Base-by-base conservation (phyloP, 129 eudicot species). In the Ambrosia artemisiifolia region DNA sequence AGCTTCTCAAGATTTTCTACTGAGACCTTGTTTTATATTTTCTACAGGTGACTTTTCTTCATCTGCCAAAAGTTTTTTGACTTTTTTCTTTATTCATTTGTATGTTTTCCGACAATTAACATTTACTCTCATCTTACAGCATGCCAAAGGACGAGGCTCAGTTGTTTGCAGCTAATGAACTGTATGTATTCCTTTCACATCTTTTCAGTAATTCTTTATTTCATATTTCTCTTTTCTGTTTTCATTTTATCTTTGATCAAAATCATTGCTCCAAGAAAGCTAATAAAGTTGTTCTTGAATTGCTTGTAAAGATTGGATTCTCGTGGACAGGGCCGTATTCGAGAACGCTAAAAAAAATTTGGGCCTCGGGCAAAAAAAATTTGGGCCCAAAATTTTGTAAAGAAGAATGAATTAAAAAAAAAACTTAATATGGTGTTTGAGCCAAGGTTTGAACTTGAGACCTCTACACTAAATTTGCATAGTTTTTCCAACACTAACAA, bases 101-200 rank as follows among this genome's bases (percentile, higher is more conserved):
- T 60, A 38, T 67, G 72, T 11, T 53, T 7, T 54, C 9, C 19
- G 32, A 73, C 56, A 2, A 60, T 75, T 43, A 36, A 14, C 46
- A 19, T 80, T 67, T 69, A 11, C 36, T 75, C 28, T 47, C 77
- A 57, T 49, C 33, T 70, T 87, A 65, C 92, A 93, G 98, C 90
- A 93, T 93, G 98, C 98, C 98, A 40, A 89, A 85, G 69, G 96
- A 90, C 1, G 92, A 93, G 81, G 98, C 96, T 38, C 96, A 92
- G 82, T 71, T 88, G 72, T 87, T 78, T 80, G 98, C 96, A 18
- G 98, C 98, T 54, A 87, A 81, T 77, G 98, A 92, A 87, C 83
- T 92, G 98, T 92, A 89, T 62, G 97, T 79, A 78, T 18, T 79
- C 63, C 30, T 76, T 17, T 10, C 42, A 70, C 67, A 6, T 6